phyloP scores from a whole-genome alignment of 164 flowering plant species.

The Chimonanthus praecox region DNA sequence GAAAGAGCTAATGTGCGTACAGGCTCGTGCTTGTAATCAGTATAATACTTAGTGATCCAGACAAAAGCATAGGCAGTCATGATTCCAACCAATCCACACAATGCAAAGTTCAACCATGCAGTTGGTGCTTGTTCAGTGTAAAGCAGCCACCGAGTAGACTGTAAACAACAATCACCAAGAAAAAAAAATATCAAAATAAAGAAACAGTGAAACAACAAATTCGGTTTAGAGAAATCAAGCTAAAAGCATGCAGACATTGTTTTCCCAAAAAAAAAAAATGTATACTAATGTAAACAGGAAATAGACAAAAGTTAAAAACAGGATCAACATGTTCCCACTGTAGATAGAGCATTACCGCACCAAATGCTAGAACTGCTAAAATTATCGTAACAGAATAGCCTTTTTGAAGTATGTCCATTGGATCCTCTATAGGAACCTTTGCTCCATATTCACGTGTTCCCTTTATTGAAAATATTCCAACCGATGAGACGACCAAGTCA shows the following conservation, averaged over 20 bases:
- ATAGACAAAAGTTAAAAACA: not conserved
- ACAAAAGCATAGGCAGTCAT: constrained; percentile 90
- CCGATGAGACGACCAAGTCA: constrained; percentile 86
- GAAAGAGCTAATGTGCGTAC: constrained; percentile 89
- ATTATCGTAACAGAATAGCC: constrained; percentile 89
- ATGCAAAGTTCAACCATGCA: constrained; percentile 91
- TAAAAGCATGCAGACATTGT: not conserved
- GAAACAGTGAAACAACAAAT: not conserved
- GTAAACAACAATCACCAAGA: constrained; percentile 21
- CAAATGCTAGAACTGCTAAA: constrained; percentile 83
- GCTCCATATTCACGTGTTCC: constrained; percentile 60
- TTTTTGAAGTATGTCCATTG: constrained; percentile 93
- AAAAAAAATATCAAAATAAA: constrained; percentile 3
- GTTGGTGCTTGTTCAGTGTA: constrained; percentile 95
- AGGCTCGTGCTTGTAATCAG: constrained; percentile 98
- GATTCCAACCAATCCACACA: constrained; percentile 96
- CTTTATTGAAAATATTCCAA: constrained; percentile 88
- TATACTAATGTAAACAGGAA: not conserved
- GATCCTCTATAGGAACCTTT: constrained; percentile 69
- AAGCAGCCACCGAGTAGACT: constrained; percentile 98
- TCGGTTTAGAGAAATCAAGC: not conserved
- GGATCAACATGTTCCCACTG: not conserved
- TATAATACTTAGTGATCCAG: constrained; percentile 88
- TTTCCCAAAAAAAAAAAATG: too few relatives aligned
- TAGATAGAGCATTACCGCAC: constrained; percentile 52